phyloP scores from a whole-genome alignment of 768 basidiomycete species.

The Rubroboletus satanas region DNA sequence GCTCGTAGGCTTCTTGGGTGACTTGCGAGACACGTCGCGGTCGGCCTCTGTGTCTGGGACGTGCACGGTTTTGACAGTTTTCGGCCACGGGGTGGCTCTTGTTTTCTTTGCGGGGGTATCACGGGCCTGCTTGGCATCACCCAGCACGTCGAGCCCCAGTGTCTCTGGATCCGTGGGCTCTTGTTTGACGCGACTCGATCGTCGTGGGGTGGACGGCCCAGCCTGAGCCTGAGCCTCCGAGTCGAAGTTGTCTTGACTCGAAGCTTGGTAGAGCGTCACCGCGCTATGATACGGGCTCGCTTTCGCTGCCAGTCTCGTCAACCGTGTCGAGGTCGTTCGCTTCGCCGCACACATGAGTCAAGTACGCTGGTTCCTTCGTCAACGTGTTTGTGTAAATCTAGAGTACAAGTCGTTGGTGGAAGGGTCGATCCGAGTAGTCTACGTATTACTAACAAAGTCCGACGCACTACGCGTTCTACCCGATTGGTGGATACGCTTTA shows the following conservation, averaged over 20 bases:
- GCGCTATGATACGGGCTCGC: constrained; percentile 43
- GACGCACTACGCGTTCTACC: neutral
- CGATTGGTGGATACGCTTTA: neutral
- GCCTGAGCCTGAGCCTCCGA: neutral
- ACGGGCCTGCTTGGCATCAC: neutral
- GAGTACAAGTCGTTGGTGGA: neutral
- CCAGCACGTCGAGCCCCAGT: neutral
- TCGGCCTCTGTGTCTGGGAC: neutral
- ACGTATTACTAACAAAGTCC: neutral
- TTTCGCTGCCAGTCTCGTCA: constrained; percentile 35
- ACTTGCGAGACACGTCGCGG: neutral
- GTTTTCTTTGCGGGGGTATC: neutral
- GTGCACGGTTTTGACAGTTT: neutral
- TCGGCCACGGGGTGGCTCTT: neutral
- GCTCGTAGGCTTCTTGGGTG: constrained; percentile 36
- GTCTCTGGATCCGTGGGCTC: constrained; percentile 10
- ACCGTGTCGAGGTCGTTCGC: constrained; percentile 26
- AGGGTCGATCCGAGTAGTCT: neutral
- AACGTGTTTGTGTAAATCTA: neutral
- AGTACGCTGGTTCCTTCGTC: neutral
- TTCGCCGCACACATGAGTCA: constrained; percentile 23
- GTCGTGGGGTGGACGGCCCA: constrained; percentile 15
- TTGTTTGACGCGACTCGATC: constrained; percentile 32
- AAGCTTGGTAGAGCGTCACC: constrained; percentile 40
- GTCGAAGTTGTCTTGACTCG: neutral